phyloP scores from a whole-genome alignment of 805 yeast genomes.

The Diddensiella transvaalensis region DNA sequence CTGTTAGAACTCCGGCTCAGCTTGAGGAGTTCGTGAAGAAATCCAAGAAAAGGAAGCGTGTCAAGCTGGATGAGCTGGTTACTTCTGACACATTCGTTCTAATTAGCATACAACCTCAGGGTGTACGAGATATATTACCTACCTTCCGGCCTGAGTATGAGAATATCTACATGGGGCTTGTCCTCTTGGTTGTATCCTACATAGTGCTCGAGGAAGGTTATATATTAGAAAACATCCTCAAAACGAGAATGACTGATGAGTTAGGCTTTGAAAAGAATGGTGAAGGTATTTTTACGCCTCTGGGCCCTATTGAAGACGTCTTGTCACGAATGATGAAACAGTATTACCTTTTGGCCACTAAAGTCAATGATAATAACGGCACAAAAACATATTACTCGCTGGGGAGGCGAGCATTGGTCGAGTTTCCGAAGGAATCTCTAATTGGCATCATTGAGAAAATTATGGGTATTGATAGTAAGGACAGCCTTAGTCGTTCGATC shows the following conservation, averaged over 20 bases:
- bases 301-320: neutral
- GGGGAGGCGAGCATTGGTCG: conserved; percentile 12
- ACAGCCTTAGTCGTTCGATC: neutral
- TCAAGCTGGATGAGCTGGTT: neutral
- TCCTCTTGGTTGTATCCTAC: conserved; percentile 6
- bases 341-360: conserved; percentile 5
- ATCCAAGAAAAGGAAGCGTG: neutral
- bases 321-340: conserved; percentile 8
- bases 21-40: conserved; percentile 1
- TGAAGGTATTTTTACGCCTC: neutral
- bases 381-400: conserved; percentile 3
- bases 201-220: conserved; percentile 10
- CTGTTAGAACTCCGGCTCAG: conserved; percentile 7
- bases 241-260: neutral
- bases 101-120: neutral
- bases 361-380: conserved; percentile 2
- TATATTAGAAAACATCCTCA: conserved; percentile 1
- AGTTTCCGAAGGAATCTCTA: conserved; percentile 7
- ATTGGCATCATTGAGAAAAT: conserved; percentile 4
- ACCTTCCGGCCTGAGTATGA: neutral
- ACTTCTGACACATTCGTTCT: neutral
- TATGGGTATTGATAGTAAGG: conserved; percentile 4
- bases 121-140: neutral
- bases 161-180: conserved; percentile 8
- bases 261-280: neutral